Conservation (phyloP, 768 basidiomycete genomes). For the Auricularia cornea region DNA sequence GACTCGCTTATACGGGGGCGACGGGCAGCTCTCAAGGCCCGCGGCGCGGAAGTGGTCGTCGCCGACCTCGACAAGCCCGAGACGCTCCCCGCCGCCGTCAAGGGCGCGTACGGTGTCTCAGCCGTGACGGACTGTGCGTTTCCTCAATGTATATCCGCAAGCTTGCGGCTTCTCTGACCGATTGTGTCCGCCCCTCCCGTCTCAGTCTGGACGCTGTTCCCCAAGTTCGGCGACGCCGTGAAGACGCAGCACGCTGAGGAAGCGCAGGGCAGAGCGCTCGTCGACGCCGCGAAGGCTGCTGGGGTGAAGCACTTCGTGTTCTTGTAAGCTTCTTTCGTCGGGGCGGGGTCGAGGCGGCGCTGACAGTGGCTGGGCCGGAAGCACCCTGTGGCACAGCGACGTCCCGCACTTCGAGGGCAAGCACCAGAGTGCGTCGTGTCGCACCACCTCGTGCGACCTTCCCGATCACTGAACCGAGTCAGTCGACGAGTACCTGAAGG, state of each 20-base stretch:
- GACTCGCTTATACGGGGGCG: background rate
- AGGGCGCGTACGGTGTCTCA: constrained; percentile 25
- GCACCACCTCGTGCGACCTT: background rate
- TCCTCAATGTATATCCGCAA: background rate
- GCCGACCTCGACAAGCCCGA: constrained; percentile 17
- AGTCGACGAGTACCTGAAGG: constrained; percentile 8
- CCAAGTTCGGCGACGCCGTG: background rate
- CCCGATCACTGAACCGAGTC: background rate
- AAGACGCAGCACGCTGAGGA: constrained; percentile 3
- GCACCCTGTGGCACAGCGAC: background rate
- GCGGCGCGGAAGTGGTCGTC: constrained; percentile 11
- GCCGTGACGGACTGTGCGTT: constrained; percentile 16
- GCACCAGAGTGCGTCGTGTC: background rate
- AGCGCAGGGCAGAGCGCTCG: constrained; percentile 12
- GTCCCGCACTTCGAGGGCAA: constrained; percentile 8
- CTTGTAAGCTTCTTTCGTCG: background rate
- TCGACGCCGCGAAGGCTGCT: constrained; percentile 11
- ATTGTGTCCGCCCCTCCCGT: no score
- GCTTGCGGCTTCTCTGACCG: background rate
- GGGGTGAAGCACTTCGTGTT: constrained; percentile 12
- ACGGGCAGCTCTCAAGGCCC: constrained; percentile 3
- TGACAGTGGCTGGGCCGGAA: background rate
- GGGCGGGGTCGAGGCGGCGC: no score
- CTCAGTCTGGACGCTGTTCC: background rate
- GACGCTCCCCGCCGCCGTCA: constrained; percentile 20